Evolutionary conservation across 2,329 filamentous ascomycete species (phyloP), one percentile per base, ranked within the genome.

Genomic region (Bisporella sp.): DNA sequence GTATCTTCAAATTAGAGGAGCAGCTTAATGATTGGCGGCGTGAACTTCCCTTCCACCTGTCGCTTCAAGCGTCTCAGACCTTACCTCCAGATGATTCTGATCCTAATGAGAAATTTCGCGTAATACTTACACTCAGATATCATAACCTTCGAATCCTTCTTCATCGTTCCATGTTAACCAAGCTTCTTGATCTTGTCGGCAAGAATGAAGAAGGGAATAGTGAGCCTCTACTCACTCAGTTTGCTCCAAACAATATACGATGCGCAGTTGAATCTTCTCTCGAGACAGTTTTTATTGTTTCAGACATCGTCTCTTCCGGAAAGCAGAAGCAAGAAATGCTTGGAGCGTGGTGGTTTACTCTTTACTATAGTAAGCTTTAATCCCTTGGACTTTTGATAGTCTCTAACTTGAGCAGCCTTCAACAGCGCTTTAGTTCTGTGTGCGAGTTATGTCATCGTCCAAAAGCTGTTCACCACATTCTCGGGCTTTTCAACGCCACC

Each of bases 81-180:
- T 47, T 69, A 53, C 44, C 46, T 55, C 47, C 42, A 55, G 31
- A 30, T 46, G 31, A 30, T 52, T 8, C 57, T 55, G 41, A 44
- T 52, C 5, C 50, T 55, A 30, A 57, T 51, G 52, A 68, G 57
- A 54, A 65, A 59, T 69, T 74, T 39, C 64, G 66, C 3, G 62
- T 75, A 6, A 70, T 78, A 4, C 60, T 74, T 0, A 68, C 67
- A 0, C 50, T 73, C 12, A 65, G 72, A n/a, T 71, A 70, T 51
- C 63, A 66, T 13, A 71, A 73, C 50, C 55, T 71, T 4, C 66
- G 66, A 3, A 64, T 73, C 5, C 62, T 74, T 3, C 49, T 71
- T 1, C 71, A 73, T 45, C 64, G 71, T 2, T 68, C 68, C 6
- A 58, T 72, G 7, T 61, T 73, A 1, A 66, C 66, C 29, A 67